These are phyloP conservation scores for Jackrogersella minutella DNA, from an alignment of 495 filamentous ascomycete species.

Conservation along the genomic window DNA sequence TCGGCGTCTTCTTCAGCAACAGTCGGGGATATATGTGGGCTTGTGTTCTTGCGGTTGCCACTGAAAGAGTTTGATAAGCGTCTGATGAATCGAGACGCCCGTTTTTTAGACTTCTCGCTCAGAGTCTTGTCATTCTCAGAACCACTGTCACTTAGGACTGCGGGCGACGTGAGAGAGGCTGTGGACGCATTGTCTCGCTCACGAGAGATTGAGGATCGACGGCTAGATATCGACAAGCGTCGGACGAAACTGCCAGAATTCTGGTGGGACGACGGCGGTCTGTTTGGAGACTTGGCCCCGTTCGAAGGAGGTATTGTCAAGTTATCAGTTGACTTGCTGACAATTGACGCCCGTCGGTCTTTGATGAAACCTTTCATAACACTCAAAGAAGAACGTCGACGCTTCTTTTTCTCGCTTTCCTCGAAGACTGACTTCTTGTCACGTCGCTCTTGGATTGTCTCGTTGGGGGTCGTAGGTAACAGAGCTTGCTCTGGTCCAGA, in stretches of 20 bases:
- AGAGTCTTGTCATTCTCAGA: conserved; percentile 44
- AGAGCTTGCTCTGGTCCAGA: conserved; percentile 30
- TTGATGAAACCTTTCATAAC: conserved; percentile 63
- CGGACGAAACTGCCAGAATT: conserved; percentile 42
- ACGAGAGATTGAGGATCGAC: conserved; percentile 51
- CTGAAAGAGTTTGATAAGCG: conserved; percentile 77
- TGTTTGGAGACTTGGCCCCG: conserved; percentile 51
- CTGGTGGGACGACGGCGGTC: conserved; percentile 52
- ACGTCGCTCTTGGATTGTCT: conserved; percentile 50
- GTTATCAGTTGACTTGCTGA: conserved; percentile 54
- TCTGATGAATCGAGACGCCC: conserved; percentile 78
- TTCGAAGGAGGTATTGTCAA: conserved; percentile 42
- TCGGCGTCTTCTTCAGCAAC: conserved; percentile 68
- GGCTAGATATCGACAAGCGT: conserved; percentile 56
- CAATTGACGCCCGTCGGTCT: conserved; percentile 54
- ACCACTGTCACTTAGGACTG: conserved; percentile 43
- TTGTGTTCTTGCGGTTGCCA: conserved; percentile 54
- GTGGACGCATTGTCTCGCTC: conserved; percentile 40
- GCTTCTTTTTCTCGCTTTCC: conserved; percentile 39
- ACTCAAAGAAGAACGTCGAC: conserved; percentile 58
- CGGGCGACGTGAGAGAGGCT: conserved; percentile 39
- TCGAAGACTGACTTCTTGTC: conserved; percentile 41
- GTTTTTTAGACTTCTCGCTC: conserved; percentile 64
- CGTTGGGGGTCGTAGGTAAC: conserved; percentile 33
- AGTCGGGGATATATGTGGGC: conserved; percentile 68